phyloP scores from a whole-genome alignment of 2,329 filamentous ascomycete genomes.

The Cryphonectria radicalis region DNA sequence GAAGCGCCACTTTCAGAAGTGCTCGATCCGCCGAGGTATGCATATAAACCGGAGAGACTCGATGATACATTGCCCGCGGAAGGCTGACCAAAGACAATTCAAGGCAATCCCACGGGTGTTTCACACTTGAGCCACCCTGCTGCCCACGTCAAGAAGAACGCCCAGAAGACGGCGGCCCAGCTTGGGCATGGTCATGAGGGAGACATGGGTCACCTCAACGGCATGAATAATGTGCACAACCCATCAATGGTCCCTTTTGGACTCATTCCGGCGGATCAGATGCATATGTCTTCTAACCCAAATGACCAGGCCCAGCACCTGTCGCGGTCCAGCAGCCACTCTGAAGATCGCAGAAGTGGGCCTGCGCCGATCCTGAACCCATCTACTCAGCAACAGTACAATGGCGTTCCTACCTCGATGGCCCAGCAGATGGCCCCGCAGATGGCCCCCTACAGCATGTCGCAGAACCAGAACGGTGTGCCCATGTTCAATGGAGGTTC shows the following conservation, averaged over 20 bases:
- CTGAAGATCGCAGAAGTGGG: slow-evolving; percentile 63
- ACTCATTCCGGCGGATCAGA: slow-evolving; percentile 55
- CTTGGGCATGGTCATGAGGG: slow-evolving; percentile 50
- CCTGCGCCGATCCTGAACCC: slow-evolving; percentile 55
- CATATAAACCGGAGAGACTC: neutral
- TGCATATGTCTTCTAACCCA: slow-evolving; percentile 55
- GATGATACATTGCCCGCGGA: too few species aligned
- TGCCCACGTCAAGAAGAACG: slow-evolving; percentile 82
- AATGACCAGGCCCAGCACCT: slow-evolving; percentile 63
- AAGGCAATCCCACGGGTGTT: slow-evolving; percentile 75
- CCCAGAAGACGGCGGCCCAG: slow-evolving; percentile 60
- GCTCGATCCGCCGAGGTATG: slow-evolving; percentile 76
- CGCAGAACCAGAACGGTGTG: slow-evolving; percentile 65
- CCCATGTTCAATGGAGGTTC: slow-evolving; percentile 62
- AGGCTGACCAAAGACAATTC: neutral
- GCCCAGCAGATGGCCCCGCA: slow-evolving; percentile 64
- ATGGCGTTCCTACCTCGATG: slow-evolving; percentile 64
- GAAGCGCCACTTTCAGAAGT: slow-evolving; percentile 99
- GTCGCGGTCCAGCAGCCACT: slow-evolving; percentile 63
- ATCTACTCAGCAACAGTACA: slow-evolving; percentile 58
- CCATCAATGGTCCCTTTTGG: slow-evolving; percentile 55
- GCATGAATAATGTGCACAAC: slow-evolving; percentile 63
- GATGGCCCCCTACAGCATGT: slow-evolving; percentile 68
- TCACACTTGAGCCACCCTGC: slow-evolving; percentile 94
- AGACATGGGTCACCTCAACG: slow-evolving; percentile 60